Evolutionary conservation across 345 rosid species (phyloP), one percentile per base, ranked within the genome.

Genomic region (Euphorbia lathyris): DNA sequence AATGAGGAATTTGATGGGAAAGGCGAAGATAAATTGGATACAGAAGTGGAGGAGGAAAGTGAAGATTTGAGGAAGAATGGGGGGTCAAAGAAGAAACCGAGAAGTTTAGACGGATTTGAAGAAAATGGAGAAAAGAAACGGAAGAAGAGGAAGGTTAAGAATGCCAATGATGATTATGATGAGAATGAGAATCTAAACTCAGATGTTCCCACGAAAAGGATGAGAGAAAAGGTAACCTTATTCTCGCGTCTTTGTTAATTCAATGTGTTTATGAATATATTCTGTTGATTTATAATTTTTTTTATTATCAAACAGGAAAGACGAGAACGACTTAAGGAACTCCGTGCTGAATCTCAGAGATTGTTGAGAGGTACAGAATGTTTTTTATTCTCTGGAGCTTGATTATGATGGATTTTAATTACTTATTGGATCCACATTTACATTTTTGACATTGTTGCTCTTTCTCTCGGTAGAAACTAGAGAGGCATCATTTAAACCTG

Each of bases 311-410:
- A n/a, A n/a, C 67, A 91, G 97, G 92, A 88, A 76, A 84, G 95
- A 78, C 88, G 86, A 76, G 81, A 79, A n/a, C 74, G 78, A 50
- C 82, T 89, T 47, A 77, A 76, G 69, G 86, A 90, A 74, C 91
- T 90, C 38, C 91, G 83, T 52, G 86, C 84, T 40, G 96, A 90
- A 77, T 88, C 93, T 47, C 97, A 94, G 86, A 91, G 92, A 77
- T 79, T 94, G 59, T 75, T 91, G 70, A 89, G 97, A 79, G 97
- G 97, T 91, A 82, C 2, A 30, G 20, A 29, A 16, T 52, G 42
- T 12, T 4, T 58, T 52, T 34, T 40, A 12, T 20, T 42, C 38
- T 2, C 2, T 25, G 19, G 36, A 20, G 7, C 29, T 34, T 62
- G 45, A 6, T 36, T 52, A 9, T 42, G 5, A 30, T 22, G 5